Evolutionary conservation across 176 grass and related monocot species (phyloP), one percentile per base, ranked within the genome.

Genomic region (Hyparrhenia diplandra): DNA sequence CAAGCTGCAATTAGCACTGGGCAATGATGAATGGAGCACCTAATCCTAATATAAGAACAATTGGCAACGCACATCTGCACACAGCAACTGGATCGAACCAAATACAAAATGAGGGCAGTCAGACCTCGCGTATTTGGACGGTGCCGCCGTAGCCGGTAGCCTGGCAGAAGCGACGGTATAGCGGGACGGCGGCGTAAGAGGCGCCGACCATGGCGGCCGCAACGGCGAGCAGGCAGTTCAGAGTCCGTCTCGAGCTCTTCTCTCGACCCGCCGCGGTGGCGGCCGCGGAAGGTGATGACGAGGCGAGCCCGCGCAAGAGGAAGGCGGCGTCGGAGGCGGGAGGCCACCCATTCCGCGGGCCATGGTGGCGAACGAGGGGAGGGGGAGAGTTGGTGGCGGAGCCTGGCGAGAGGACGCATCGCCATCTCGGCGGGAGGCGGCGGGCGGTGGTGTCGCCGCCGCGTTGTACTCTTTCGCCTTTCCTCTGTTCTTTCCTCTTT

Each of bases 161-260:
- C 73, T 99, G 96, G 76, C 96, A 99, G 74, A 99, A 95, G 20
- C 92, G 92, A 14, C 85, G 92, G 79, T 91, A 99, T 6, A 99
- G 69, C 23, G 96, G 92, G 24, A 99, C 96, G 29, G 96, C 88
- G 0, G 96, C 92, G 73, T 99, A 99, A 47, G 96, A 91, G 31
- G 96, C 96, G 65, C 96, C 96, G 40, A 99, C 96, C 96, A 99
- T 99, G 13, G 90, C 88, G 30, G 41, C 85, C 6, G 75, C 90
- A 25, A 99, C 46, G 39, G 87, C 89, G 35, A 99, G 54, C 5
- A 99, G 92, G 87, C 91, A 99, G 0, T 69, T 55, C 29, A 99
- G 62, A 8, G 84, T 99, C 57, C 90, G 87, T 58, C 85, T 90
- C 24, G 95, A 93, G 71, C 88, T 93, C 69, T 83, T 91, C 59